phyloP scores from a whole-genome alignment of 148 eudicot species.

The Rhododendron vialii region DNA sequence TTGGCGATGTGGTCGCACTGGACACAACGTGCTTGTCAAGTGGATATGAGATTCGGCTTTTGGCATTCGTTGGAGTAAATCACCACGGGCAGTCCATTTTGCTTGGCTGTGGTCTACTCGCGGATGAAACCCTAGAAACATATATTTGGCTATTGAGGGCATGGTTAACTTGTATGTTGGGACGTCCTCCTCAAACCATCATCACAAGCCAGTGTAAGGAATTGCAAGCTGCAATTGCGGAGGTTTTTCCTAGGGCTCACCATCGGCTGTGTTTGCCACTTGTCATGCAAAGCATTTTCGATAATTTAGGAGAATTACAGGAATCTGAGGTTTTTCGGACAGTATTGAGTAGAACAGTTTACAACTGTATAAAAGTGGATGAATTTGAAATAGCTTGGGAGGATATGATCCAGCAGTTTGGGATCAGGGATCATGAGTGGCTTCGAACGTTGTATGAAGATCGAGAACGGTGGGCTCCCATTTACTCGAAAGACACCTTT shows the following conservation, averaged over 20 bases:
- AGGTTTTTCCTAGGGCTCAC: slow-evolving; percentile 73
- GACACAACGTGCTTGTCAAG: slow-evolving; percentile 63
- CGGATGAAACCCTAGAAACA: slow-evolving; percentile 59
- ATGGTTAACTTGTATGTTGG: slow-evolving; percentile 78
- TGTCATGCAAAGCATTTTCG: slow-evolving; percentile 47
- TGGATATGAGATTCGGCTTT: slow-evolving; percentile 48
- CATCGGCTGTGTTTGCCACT: slow-evolving; percentile 53
- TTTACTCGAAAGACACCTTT: slow-evolving; percentile 59
- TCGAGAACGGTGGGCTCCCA: slow-evolving; percentile 71
- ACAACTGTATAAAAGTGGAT: slow-evolving; percentile 44
- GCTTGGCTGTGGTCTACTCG: slow-evolving; percentile 74
- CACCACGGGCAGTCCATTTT: slow-evolving; percentile 65
- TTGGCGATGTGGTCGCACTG: slow-evolving; percentile 64
- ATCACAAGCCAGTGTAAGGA: slow-evolving; percentile 47
- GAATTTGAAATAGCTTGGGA: slow-evolving; percentile 82
- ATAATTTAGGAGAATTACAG: slow-evolving; percentile 35
- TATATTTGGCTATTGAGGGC: slow-evolving; percentile 67
- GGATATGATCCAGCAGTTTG: slow-evolving; percentile 54
- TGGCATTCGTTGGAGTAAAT: slow-evolving; percentile 65
- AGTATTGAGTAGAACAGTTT: slow-evolving; percentile 37
- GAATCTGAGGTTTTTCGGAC: slow-evolving; percentile 39
- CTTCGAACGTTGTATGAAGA: slow-evolving; percentile 53
- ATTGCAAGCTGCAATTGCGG: slow-evolving; percentile 53
- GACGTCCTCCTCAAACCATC: slow-evolving; percentile 72
- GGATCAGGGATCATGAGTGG: slow-evolving; percentile 41